Evolutionary conservation across 169 alveolate species (phyloP), one percentile per base, ranked within the genome.

Genomic region (Plasmodium cynomolgi): DNA sequence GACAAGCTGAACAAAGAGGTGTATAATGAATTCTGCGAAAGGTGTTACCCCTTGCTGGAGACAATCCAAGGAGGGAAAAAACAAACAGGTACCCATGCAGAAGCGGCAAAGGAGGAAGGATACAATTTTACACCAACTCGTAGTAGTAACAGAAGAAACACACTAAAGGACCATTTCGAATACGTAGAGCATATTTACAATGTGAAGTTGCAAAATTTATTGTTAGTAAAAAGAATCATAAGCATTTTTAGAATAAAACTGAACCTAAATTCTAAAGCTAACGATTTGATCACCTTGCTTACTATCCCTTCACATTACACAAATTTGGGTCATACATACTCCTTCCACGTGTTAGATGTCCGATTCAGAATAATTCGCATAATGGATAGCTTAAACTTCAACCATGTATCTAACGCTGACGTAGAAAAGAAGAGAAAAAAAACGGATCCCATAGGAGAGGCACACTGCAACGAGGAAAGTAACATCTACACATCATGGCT

Each of bases 301-400:
- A 91, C 95, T 17, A 73, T 91, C 29, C 95, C 95, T 11, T 71
- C 54, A 71, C 84, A 91, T 72, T 41, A 91, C 68, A n/a, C 83
- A 50, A 91, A 91, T 71, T 81, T 75, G 73, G 95, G 95, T 7
- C 9, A 91, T 82, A 81, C 83, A 1, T 91, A 68, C 31, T 72
- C 95, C 58, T 91, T 91, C 44, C 95, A 91, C 26, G 84, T 91
- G 26, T 81, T 91, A 23, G 95, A 91, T 82, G 71, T 91, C 0
- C 83, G 95, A 11, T 81, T 91, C 58, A 54, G 95, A 83, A 71
- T 91, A 9, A 33, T 91, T 41, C 77, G 95, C 5, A 39, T 91
- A 17, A 26, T 91, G 29, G 95, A 91, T 0, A 91, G 92, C 31
- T 74, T 91, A 2, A 73, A 91, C n/a, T 91, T 50, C 29, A 31